phyloP scores from a whole-genome alignment of 2,329 filamentous ascomycete genomes.

The Xylaria sp. region DNA sequence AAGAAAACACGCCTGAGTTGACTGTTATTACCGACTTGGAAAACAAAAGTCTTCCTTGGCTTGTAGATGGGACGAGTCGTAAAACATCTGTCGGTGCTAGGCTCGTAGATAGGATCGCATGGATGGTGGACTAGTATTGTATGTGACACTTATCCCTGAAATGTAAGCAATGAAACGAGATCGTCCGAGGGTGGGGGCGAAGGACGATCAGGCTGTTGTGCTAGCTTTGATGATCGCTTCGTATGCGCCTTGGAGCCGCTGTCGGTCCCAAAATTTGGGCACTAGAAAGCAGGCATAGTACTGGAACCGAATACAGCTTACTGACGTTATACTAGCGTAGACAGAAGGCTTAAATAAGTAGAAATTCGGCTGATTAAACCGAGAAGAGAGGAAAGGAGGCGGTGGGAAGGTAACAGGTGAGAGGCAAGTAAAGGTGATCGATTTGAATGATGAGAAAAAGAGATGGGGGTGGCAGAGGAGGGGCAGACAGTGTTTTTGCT shows the following conservation, averaged over 20 bases:
- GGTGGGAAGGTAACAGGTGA: conserved; percentile 14
- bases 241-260: conserved; percentile 17
- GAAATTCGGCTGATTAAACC: neutral
- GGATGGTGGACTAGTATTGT: neutral
- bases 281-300: neutral
- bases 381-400: conserved; percentile 7
- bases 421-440: neutral
- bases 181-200: conserved; percentile 31
- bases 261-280: conserved; percentile 1
- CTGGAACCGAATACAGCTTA: neutral
- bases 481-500: conserved; percentile 21
- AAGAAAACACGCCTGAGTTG: neutral
- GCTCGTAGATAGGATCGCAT: conserved; percentile 4
- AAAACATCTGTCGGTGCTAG: neutral
- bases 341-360: neutral
- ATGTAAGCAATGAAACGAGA: conserved; percentile 29
- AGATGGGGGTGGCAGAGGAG: conserved; percentile 25
- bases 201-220: conserved; percentile 26
- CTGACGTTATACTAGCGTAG: neutral
- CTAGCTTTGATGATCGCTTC: conserved; percentile 30
- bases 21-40: conserved; percentile 1
- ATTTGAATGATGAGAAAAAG: conserved; percentile 26
- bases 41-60: neutral
- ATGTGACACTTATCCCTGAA: conserved; percentile 26
- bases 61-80: conserved; percentile 1